Evolutionary conservation across 2,329 filamentous ascomycete genomes (phyloP), one percentile per base, ranked within the genome.

Genomic region (Alternaria viburni): DNA sequence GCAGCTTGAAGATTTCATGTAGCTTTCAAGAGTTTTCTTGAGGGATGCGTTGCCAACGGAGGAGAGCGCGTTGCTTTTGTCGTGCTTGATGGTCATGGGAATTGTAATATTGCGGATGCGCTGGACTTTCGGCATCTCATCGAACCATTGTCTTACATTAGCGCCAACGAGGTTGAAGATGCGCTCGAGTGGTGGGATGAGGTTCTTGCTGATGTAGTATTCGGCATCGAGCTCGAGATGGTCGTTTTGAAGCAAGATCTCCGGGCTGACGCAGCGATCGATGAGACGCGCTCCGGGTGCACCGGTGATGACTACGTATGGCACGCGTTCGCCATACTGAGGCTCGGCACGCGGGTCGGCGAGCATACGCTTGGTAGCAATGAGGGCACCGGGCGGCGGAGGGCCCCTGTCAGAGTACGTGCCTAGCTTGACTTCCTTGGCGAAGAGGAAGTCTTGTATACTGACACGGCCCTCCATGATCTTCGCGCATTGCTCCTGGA

Each of bases 131-230:
- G 95, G 95, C 93, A 98, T 96, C 80, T 97, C 93, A 67, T 97
- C 93, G 74, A 93, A 98, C 96, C 96, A 99, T 62, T 88, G 87
- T 17, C 92, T 84, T 0, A 98, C 92, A 76, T 96, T 97, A 30
- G 93, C 96, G 7, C 96, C 96, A 3, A 98, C 92, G 3, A 99
- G 89, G 74, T 96, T 97, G 83, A 99, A 97, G 68, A 99, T 97
- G 26, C 96, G 90, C 79, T 98, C 95, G 0, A 99, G 86, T 0
- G 96, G 96, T 6, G 96, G 96, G 54, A 99, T 96, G 9, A 99
- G 77, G 76, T 97, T 98, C 83, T 97, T 98, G 17, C 87, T 89
- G 73, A 99, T 98, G 82, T 99, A 99, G 81, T 99, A 99, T 71
- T 97, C 93, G 0, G 94, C 90, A 74, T 99, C 96, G 17, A 99